Percentiles rank a stretch among this genome's conserved stretches.
Conservation (phyloP, 164 flowering plant species). For the Stephania yunnanensis region DNA sequence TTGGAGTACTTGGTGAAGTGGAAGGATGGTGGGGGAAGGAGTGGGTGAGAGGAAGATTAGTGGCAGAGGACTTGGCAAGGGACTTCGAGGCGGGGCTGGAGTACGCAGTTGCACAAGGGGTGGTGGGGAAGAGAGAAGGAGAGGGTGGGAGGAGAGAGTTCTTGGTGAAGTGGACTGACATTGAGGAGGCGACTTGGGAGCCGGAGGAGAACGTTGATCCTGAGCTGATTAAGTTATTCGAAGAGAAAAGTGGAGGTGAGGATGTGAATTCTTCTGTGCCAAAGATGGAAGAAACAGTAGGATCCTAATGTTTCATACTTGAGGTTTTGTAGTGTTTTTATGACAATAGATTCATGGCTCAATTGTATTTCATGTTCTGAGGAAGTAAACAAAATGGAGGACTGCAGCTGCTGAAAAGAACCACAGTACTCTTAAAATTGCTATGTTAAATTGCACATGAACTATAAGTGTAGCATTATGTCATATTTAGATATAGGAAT, state of each 20-base stretch:
- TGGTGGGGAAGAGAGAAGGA: constrained; percentile 45
- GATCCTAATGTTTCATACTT: not conserved
- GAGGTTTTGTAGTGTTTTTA: not conserved
- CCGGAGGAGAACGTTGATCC: constrained; percentile 26
- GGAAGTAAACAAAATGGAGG: too few species aligned
- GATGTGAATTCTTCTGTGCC: not conserved
- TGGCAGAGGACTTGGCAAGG: constrained; percentile 65
- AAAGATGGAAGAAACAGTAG: not conserved
- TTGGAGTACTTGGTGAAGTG: constrained; percentile 80
- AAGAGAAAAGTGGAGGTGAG: constrained; percentile 26
- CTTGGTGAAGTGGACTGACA: constrained; percentile 86
- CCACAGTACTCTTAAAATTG: too few species aligned
- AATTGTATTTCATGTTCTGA: too few species aligned
- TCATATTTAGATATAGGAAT: too few species aligned
- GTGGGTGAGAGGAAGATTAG: constrained; percentile 58
- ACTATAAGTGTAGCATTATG: too few species aligned
- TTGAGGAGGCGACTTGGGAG: constrained; percentile 94
- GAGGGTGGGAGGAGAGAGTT: constrained; percentile 65
- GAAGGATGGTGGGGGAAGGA: constrained; percentile 75
- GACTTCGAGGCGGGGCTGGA: constrained; percentile 90
- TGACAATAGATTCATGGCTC: not conserved
- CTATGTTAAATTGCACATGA: too few species aligned
- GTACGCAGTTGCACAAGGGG: constrained; percentile 76
- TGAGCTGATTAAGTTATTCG: constrained; percentile 28
- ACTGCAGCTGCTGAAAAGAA: too few species aligned